Evolutionary conservation across 2,329 filamentous ascomycete species (phyloP).

Genomic region (Thelonectria rubi): DNA sequence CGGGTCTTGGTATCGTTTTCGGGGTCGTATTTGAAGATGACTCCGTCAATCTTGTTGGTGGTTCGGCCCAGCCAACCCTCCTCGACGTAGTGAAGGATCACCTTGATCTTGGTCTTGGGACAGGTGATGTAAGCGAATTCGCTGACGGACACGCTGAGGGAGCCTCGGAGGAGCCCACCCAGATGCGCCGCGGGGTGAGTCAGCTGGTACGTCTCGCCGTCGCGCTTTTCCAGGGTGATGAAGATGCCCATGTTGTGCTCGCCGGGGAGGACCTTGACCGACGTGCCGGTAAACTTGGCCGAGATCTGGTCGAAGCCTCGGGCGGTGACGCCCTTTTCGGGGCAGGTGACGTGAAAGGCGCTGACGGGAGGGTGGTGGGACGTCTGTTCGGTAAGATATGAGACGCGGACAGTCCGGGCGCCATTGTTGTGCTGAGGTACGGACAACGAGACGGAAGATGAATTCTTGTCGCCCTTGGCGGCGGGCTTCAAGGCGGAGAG

Average conservation of each 20-base stretch:
- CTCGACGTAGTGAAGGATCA: constrained; percentile 90
- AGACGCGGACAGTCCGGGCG: constrained; percentile 75
- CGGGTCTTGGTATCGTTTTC: constrained; percentile 81
- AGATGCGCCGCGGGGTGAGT: constrained; percentile 95
- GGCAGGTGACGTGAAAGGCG: constrained; percentile 92
- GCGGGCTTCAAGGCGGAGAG: constrained; percentile 59
- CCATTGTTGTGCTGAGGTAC: constrained; percentile 59
- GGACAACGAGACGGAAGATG: constrained; percentile 60
- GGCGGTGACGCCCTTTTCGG: constrained; percentile 86
- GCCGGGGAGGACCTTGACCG: constrained; percentile 88
- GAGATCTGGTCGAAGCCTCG: constrained; percentile 95
- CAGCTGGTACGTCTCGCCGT: constrained; percentile 92
- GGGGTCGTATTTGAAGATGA: constrained; percentile 90
- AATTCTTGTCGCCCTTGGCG: constrained; percentile 55
- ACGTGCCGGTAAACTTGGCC: constrained; percentile 97
- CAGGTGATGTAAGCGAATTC: constrained; percentile 91
- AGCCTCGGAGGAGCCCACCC: constrained; percentile 85
- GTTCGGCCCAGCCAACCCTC: constrained; percentile 93
- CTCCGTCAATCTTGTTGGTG: constrained; percentile 90
- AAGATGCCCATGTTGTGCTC: constrained; percentile 97
- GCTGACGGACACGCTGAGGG: constrained; percentile 88
- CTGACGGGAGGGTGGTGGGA: constrained; percentile 98
- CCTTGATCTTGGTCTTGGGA: constrained; percentile 88
- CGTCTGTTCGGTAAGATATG: constrained; percentile 96
- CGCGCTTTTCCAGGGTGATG: constrained; percentile 80